Conservation (phyloP, 306 rosid species). For the Abrus precatorius region DNA sequence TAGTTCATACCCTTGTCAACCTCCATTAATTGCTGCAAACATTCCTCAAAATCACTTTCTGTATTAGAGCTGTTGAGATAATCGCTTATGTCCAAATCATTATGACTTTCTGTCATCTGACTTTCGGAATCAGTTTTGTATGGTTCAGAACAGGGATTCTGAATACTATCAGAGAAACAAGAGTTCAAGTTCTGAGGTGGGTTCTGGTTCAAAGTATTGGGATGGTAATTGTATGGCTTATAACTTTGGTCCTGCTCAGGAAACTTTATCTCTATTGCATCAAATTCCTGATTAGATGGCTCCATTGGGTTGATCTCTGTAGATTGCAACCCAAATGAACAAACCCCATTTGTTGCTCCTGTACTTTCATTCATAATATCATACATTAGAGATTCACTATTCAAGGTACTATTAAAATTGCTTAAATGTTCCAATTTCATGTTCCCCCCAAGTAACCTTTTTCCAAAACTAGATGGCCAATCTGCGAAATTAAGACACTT, state of each 20-base stretch:
- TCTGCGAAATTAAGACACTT: not conserved
- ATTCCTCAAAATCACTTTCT: not conserved
- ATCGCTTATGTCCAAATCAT: not conserved
- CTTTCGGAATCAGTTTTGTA: not conserved
- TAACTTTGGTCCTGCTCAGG: not conserved
- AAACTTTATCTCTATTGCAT: not conserved
- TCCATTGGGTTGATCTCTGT: not conserved
- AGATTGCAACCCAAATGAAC: not conserved
- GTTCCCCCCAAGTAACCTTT: not conserved
- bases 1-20: not conserved
- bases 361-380: not conserved
- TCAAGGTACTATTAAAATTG: not conserved
- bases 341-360: conserved; percentile 9
- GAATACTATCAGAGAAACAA: not conserved
- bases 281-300: not conserved
- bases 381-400: not conserved
- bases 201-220: not conserved
- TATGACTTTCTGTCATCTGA: not conserved
- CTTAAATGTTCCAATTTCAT: not conserved
- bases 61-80: not conserved
- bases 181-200: not conserved
- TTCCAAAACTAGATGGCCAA: conserved; percentile 4
- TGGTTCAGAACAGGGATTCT: not conserved
- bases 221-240: not conserved
- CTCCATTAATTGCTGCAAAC: not conserved